A percentile compares a stretch with the other conserved stretches of the same genome.
Evolutionary conservation across 306 rosid genomes (phyloP).

Genomic region (Senna siamea): DNA sequence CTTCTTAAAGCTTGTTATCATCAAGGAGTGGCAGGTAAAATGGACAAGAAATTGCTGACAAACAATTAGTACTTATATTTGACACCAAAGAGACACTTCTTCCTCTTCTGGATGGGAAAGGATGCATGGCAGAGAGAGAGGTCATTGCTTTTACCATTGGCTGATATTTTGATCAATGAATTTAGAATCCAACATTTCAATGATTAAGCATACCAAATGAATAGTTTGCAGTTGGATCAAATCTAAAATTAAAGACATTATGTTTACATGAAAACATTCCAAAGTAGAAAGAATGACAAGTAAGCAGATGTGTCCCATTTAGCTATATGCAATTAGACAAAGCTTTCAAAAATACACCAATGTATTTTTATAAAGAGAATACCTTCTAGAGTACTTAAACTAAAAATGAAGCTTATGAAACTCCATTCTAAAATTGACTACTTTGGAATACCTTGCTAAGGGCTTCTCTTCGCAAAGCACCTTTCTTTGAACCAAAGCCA

Average conservation of each 20-base stretch:
- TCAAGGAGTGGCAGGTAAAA: constrained; percentile 21
- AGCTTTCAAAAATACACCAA: constrained; percentile 2
- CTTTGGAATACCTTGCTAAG: constrained; percentile 69
- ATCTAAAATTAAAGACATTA: constrained; percentile 30
- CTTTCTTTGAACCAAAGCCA: constrained; percentile 90
- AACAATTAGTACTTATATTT: neutral
- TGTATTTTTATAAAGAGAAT: neutral
- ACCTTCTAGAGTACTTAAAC: neutral
- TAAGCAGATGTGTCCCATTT: neutral
- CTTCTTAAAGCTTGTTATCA: neutral
- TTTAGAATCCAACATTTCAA: constrained; percentile 1
- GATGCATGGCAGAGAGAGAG: constrained; percentile 2
- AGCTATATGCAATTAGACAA: neutral
- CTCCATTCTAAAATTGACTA: constrained; percentile 8
- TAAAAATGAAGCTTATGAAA: neutral
- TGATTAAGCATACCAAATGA: constrained; percentile 10
- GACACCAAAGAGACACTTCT: constrained; percentile 9
- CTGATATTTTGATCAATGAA: neutral
- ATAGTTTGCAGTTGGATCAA: constrained; percentile 8
- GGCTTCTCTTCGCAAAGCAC: constrained; percentile 60
- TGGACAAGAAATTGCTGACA: neutral
- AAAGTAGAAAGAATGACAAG: constrained; percentile 22
- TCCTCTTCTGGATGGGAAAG: constrained; percentile 16
- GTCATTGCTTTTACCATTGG: neutral
- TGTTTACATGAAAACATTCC: constrained; percentile 21